These are phyloP conservation scores for Candida palmyrensis DNA, from an alignment of 805 yeast genomes.

Conservation along the genomic window DNA sequence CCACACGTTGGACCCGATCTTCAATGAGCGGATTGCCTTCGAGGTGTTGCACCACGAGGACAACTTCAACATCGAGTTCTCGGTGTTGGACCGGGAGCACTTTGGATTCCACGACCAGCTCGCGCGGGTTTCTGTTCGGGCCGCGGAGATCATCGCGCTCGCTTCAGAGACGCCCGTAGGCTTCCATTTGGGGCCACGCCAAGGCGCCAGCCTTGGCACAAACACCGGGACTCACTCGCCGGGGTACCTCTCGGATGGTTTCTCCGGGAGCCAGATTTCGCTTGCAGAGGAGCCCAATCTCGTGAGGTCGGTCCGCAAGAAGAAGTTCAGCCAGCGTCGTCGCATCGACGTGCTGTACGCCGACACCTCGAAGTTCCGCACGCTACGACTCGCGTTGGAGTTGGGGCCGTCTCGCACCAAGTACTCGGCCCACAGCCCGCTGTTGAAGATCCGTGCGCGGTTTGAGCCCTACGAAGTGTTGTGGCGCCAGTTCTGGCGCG, in stretches of 20 bases:
- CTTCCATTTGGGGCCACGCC: neutral
- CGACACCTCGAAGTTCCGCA: slow-evolving; percentile 38
- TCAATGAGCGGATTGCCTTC: slow-evolving; percentile 74
- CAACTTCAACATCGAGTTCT: slow-evolving; percentile 60
- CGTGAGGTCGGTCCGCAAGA: slow-evolving; percentile 23
- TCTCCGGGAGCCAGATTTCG: slow-evolving; percentile 12
- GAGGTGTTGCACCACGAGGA: slow-evolving; percentile 67
- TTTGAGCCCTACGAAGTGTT: slow-evolving; percentile 63
- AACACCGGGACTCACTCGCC: neutral
- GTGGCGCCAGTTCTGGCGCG: slow-evolving; percentile 65
- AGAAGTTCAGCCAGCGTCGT: slow-evolving; percentile 24
- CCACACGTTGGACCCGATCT: slow-evolving; percentile 79
- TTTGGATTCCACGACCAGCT: slow-evolving; percentile 81
- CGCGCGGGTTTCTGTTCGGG: slow-evolving; percentile 57
- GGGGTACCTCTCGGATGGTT: neutral
- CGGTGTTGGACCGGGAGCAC: slow-evolving; percentile 79
- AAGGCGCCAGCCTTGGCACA: neutral
- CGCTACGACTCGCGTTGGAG: slow-evolving; percentile 33
- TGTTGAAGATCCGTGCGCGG: slow-evolving; percentile 53
- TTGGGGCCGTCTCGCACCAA: no score
- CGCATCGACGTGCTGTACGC: slow-evolving; percentile 21
- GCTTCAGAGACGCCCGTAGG: neutral
- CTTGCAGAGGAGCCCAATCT: slow-evolving; percentile 24
- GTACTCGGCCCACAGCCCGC: slow-evolving; percentile 47
- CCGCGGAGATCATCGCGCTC: slow-evolving; percentile 42